These are phyloP conservation scores for Annulohypoxylon bovei DNA, from an alignment of 495 filamentous ascomycete species.

Conservation along the genomic window DNA sequence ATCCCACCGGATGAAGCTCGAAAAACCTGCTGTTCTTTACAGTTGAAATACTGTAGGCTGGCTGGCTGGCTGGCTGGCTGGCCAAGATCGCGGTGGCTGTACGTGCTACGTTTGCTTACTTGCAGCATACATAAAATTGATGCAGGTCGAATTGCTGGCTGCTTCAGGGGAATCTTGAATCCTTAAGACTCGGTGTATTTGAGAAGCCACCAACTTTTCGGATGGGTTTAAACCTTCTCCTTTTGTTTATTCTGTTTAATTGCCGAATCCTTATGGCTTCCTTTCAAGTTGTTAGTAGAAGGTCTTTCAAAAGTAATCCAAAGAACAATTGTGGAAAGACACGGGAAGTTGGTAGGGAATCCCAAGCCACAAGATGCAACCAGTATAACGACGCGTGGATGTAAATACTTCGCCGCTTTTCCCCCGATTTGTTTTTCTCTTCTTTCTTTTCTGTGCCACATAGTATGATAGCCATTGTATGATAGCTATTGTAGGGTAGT, in stretches of 20 bases:
- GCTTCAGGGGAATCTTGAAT: background rate
- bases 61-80: background rate
- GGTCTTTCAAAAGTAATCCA: background rate
- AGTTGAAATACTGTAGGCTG: background rate
- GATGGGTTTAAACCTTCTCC: constrained; percentile 1
- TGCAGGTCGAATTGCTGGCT: constrained; percentile 19
- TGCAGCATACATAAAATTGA: constrained; percentile 23
- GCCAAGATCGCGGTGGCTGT: constrained; percentile 14
- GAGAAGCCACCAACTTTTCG: background rate
- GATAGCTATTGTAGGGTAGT: background rate
- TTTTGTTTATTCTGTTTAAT: background rate
- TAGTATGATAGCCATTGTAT: background rate
- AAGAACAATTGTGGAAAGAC: background rate
- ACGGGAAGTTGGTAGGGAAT: background rate
- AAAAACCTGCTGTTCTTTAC: background rate
- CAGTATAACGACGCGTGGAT: constrained; percentile 7
- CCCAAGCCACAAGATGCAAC: background rate
- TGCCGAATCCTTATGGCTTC: background rate
- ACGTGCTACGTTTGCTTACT: constrained; percentile 20
- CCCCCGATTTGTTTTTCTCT: background rate
- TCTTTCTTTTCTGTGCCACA: background rate
- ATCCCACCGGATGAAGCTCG: background rate
- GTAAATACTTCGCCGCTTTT: background rate
- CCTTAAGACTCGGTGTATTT: background rate
- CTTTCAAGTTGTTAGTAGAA: background rate